Evolutionary conservation across 2,329 filamentous ascomycete genomes (phyloP), one percentile per base, ranked within the genome.

Genomic region (Chaetomium strumarium): DNA sequence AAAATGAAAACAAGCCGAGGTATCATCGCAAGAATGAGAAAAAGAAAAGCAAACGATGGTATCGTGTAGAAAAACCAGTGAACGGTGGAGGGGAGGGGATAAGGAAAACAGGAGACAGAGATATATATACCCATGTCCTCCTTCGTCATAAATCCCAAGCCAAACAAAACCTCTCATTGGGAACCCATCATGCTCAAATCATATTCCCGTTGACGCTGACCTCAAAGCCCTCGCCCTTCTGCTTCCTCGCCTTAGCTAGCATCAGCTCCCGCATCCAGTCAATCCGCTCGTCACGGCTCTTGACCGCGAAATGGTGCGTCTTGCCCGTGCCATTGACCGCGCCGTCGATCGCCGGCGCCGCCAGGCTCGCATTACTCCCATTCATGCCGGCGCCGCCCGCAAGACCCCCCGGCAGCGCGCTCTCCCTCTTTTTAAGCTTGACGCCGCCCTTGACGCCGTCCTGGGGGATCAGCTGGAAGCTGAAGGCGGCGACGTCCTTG

Each of bases 221-320:
- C 71, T 91, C 86, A 62, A 86, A 92, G 16, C 89, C 89, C 62
- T 90, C 84, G 43, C 81, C 84, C 78, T 91, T 93, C 70, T 90
- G 86, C 75, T 85, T 88, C 66, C 90, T 74, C 16, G 89, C 89
- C 74, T 93, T 93, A 49, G 89, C 89, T 42, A 95, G 81, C 89
- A 95, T 95, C 56, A 95, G 74, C 77, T 95, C 89, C 50, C 89
- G 79, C 89, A 95, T 95, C 93, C 93, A 99, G 68, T 96, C 92
- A 64, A 97, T 96, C 56, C 92, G 81, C 67, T 96, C 88, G 65
- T 96, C 89, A 13, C 90, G 81, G 63, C 78, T 83, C 71, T 86
- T 86, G 61, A 96, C 92, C 0, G 92, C 89, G 67, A 97, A 97
- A 67, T 97, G 90, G 65, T 97, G 92, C 41, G 88, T 87, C 77